Evolutionary conservation across 2,329 filamentous ascomycete species (phyloP).

Genomic region (Trichophyton schoenleinii): DNA sequence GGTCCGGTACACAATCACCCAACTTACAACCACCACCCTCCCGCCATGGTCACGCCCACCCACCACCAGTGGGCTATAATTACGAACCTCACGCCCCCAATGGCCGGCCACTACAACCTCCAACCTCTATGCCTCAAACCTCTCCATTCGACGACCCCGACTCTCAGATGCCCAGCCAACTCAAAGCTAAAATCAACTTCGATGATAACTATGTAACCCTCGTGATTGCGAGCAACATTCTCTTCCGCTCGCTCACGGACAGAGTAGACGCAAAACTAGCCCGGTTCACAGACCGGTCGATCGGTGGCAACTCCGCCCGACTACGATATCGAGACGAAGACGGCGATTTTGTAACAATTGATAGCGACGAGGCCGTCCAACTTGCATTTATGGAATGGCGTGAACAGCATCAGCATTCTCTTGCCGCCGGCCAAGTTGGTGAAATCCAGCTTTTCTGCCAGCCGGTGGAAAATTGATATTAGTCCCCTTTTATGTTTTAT

Average conservation of each 20-base stretch:
- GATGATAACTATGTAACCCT: conserved; percentile 85
- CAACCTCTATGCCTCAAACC: conserved; percentile 16
- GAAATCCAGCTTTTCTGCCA: conserved; percentile 82
- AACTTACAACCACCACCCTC: conserved; percentile 45
- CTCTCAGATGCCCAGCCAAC: conserved; percentile 53
- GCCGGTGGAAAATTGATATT: conserved; percentile 31
- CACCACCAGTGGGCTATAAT: conserved; percentile 26
- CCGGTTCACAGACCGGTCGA: conserved; percentile 70
- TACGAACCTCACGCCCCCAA: conserved; percentile 28
- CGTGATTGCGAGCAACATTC: conserved; percentile 92
- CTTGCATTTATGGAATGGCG: conserved; percentile 93
- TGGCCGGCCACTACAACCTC: conserved; percentile 13
- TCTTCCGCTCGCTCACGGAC: conserved; percentile 84
- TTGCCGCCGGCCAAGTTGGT: conserved; percentile 57
- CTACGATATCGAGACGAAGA: conserved; percentile 87
- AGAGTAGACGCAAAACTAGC: conserved; percentile 92
- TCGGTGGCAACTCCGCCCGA: conserved; percentile 69
- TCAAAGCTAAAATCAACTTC: conserved; percentile 93
- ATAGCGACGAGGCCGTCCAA: conserved; percentile 91
- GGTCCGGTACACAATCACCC: conserved; percentile 59
- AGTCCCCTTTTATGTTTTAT: background rate
- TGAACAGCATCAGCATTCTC: conserved; percentile 54
- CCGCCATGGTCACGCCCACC: conserved; percentile 26
- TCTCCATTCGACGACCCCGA: conserved; percentile 27
- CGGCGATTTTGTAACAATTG: conserved; percentile 82